These are phyloP conservation scores for Collybia mongolica DNA, from an alignment of 768 basidiomycete genomes.

Conservation along the genomic window DNA sequence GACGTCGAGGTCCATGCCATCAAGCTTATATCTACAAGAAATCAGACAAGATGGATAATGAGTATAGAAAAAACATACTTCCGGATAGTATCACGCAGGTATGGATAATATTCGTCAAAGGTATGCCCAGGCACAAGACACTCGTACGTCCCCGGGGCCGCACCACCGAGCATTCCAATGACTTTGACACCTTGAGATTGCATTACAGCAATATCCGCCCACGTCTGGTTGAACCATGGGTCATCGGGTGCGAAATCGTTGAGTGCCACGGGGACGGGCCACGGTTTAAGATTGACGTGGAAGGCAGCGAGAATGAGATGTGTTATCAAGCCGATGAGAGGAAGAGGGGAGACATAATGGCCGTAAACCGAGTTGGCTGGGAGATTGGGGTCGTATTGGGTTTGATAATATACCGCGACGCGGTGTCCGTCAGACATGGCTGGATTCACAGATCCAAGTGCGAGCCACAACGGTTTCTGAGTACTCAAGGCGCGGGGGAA, in stretches of 20 bases:
- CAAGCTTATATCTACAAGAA: slow-evolving; percentile 16
- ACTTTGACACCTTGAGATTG: slow-evolving; percentile 20
- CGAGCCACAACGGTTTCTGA: neutral
- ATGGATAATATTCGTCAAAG: slow-evolving; percentile 20
- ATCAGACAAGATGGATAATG: neutral
- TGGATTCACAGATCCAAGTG: neutral
- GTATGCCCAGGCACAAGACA: slow-evolving; percentile 9
- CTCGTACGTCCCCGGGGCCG: slow-evolving; percentile 18
- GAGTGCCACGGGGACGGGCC: slow-evolving; percentile 13
- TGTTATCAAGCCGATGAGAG: slow-evolving; percentile 17
- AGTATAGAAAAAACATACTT: slow-evolving; percentile 8
- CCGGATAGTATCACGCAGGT: slow-evolving; percentile 14
- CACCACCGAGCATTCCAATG: slow-evolving; percentile 24
- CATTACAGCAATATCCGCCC: slow-evolving; percentile 20
- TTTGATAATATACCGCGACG: slow-evolving; percentile 23
- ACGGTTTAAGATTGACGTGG: slow-evolving; percentile 18
- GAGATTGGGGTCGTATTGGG: slow-evolving; percentile 16
- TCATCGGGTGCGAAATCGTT: slow-evolving; percentile 19
- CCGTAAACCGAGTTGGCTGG: slow-evolving; percentile 12
- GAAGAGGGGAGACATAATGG: slow-evolving; percentile 20
- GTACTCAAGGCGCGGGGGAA: neutral
- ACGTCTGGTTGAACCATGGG: slow-evolving; percentile 19
- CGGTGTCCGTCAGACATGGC: slow-evolving; percentile 18
- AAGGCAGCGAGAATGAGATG: slow-evolving; percentile 25
- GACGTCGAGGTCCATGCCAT: slow-evolving; percentile 26